phyloP scores from a whole-genome alignment of 352 stramenopile genomes.

The Hyaloperonospora arabidopsidis region DNA sequence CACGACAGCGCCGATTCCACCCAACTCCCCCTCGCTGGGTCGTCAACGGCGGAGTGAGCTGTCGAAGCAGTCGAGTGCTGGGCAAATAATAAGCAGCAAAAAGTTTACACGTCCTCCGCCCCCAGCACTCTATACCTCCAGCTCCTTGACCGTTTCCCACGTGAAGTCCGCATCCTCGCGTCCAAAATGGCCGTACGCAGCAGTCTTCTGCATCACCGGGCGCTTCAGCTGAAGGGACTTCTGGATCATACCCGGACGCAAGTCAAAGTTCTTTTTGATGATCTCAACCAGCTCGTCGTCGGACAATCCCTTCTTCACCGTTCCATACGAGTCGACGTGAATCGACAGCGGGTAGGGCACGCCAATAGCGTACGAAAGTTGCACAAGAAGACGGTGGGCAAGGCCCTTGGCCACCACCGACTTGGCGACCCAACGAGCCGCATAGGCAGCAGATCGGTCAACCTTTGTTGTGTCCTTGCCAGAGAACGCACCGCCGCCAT shows the following conservation, averaged over 20 bases:
- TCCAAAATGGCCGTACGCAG: slow-evolving; percentile 99
- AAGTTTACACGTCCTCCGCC: slow-evolving; percentile 29
- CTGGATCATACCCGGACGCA: slow-evolving; percentile 96
- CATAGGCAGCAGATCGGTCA: slow-evolving; percentile 97
- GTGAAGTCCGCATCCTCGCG: slow-evolving; percentile 97
- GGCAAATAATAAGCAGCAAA: slow-evolving; percentile 37
- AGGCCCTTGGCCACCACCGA: slow-evolving; percentile 94
- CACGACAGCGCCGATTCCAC: slow-evolving; percentile 26
- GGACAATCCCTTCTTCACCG: slow-evolving; percentile 90
- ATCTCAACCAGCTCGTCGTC: slow-evolving; percentile 96
- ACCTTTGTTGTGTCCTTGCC: slow-evolving; percentile 99
- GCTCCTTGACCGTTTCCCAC: slow-evolving; percentile 96
- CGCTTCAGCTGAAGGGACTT: slow-evolving; percentile 96
- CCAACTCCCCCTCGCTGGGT: slow-evolving; percentile 26
- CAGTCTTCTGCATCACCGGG: slow-evolving; percentile 97
- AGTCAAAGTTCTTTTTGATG: slow-evolving; percentile 99
- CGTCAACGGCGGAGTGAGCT: slow-evolving; percentile 25
- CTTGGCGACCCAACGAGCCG: slow-evolving; percentile 98
- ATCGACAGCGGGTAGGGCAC: slow-evolving; percentile 95
- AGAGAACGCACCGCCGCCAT: slow-evolving; percentile 98
- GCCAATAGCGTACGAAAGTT: slow-evolving; percentile 98
- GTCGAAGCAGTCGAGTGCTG: slow-evolving; percentile 22
- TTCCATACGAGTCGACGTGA: slow-evolving; percentile 98
- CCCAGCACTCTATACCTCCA: slow-evolving; percentile 51
- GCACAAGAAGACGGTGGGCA: slow-evolving; percentile 91